Evolutionary conservation across 805 yeast genomes (phyloP).

Genomic region (Pichia rugopelliculosa): DNA sequence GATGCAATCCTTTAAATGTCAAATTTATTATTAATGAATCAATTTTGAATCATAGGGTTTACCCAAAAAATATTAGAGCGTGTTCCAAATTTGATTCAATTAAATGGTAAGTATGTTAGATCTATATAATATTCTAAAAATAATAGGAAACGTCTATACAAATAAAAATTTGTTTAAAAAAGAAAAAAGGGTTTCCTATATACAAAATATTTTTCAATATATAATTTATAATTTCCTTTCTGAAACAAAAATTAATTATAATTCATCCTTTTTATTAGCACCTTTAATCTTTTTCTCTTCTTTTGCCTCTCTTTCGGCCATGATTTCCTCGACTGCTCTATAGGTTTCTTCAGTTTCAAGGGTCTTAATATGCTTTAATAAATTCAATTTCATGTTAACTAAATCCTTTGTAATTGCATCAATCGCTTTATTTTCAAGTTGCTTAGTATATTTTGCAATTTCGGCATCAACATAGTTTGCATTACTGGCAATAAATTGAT

Average conservation of each 20-base stretch:
- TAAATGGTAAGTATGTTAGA: slow-evolving; percentile 36
- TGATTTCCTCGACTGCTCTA: slow-evolving; percentile 12
- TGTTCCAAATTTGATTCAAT: slow-evolving; percentile 47
- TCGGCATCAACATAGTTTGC: slow-evolving; percentile 39
- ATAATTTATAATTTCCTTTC: not conserved
- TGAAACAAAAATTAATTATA: slow-evolving; percentile 1
- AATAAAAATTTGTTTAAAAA: too few relatives aligned
- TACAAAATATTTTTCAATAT: not conserved
- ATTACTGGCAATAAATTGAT: slow-evolving; percentile 39
- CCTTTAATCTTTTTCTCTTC: not conserved
- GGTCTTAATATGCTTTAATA: slow-evolving; percentile 19
- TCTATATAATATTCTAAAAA: not conserved
- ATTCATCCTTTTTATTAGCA: slow-evolving; percentile 9
- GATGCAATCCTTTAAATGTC: slow-evolving; percentile 72
- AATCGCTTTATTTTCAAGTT: slow-evolving; percentile 34
- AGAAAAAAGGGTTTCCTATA: too few relatives aligned
- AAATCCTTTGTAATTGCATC: slow-evolving; percentile 40
- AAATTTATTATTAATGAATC: slow-evolving; percentile 71
- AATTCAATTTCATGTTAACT: slow-evolving; percentile 43
- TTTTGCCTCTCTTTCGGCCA: slow-evolving; percentile 7
- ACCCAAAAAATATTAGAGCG: slow-evolving; percentile 61
- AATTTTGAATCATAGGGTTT: slow-evolving; percentile 58
- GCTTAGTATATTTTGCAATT: slow-evolving; percentile 35
- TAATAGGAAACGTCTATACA: too few relatives aligned
- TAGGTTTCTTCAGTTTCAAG: slow-evolving; percentile 15